Percentiles rank a stretch among this genome's conserved stretches.
These are phyloP conservation scores for Ogataea nonfermentans DNA, from an alignment of 805 yeast species.

Conservation along the genomic window DNA sequence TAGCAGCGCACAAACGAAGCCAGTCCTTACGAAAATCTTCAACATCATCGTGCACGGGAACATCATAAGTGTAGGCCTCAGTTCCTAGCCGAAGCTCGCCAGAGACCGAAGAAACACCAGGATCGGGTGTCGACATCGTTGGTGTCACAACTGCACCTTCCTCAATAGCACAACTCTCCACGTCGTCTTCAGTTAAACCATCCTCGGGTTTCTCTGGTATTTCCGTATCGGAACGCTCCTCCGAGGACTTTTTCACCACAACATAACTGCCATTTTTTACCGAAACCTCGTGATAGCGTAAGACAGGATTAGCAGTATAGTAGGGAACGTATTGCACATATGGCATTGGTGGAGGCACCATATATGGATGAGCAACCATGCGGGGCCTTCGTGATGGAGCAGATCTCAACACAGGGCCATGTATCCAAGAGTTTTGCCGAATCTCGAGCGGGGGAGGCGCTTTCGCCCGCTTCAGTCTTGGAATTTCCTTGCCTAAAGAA, in stretches of 20 bases:
- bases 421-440: conserved; percentile 5
- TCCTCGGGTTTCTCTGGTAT: conserved; percentile 10
- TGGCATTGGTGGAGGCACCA: conserved; percentile 1
- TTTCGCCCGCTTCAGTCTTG: conserved; percentile 19
- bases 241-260: conserved; percentile 7
- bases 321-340: conserved; percentile 1
- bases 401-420: conserved; percentile 13
- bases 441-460: conserved; percentile 26
- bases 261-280: conserved; percentile 8
- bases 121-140: neutral
- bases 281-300: conserved; percentile 10
- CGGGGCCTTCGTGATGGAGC: conserved; percentile 18
- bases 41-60: conserved; percentile 15
- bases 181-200: conserved; percentile 12
- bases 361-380: conserved; percentile 2
- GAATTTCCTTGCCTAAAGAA: conserved; percentile 1
- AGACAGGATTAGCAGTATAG: neutral
- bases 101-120: conserved; percentile 4
- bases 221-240: neutral
- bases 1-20: conserved; percentile 19
- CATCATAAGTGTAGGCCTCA: conserved; percentile 21
- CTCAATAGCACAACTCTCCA: conserved; percentile 25
- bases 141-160: conserved; percentile 22
- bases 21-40: conserved; percentile 20
- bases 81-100: conserved; percentile 24